phyloP scores from a whole-genome alignment of 306 rosid species.

The Prosopis cineraria region DNA sequence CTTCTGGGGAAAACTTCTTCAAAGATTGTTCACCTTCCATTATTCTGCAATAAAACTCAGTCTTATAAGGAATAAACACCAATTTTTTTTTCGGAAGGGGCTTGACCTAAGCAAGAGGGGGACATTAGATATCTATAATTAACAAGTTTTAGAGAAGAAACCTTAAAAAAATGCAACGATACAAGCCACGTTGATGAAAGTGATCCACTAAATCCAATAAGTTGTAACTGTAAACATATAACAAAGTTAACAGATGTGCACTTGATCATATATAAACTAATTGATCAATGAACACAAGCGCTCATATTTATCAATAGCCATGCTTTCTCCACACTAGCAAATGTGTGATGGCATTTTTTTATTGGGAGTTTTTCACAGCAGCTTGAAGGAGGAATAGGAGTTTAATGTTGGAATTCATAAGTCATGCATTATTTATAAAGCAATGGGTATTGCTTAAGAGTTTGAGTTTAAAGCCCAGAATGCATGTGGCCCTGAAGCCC shows the following conservation, averaged over 20 bases:
- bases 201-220: constrained; percentile 76
- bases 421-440: neutral
- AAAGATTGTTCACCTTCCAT: constrained; percentile 93
- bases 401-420: no score
- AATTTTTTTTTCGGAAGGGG: no score
- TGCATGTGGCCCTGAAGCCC: neutral
- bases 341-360: neutral
- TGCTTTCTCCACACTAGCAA: constrained; percentile 19
- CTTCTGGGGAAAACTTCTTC: constrained; percentile 71
- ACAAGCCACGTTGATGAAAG: constrained; percentile 80
- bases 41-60: constrained; percentile 53
- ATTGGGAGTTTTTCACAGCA: no score
- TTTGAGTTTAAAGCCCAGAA: neutral
- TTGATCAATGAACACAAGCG: constrained; percentile 27
- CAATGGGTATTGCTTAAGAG: neutral
- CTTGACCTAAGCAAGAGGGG: no score
- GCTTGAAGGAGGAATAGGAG: no score
- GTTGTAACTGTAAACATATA: constrained; percentile 68
- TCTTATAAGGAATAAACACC: constrained; percentile 2
- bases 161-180: constrained; percentile 85
- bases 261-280: constrained; percentile 35
- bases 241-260: constrained; percentile 31
- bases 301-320: neutral
- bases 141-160: constrained; percentile 33
- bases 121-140: neutral